phyloP scores from a whole-genome alignment of 352 stramenopile genomes.

The Pythium insidiosum region DNA sequence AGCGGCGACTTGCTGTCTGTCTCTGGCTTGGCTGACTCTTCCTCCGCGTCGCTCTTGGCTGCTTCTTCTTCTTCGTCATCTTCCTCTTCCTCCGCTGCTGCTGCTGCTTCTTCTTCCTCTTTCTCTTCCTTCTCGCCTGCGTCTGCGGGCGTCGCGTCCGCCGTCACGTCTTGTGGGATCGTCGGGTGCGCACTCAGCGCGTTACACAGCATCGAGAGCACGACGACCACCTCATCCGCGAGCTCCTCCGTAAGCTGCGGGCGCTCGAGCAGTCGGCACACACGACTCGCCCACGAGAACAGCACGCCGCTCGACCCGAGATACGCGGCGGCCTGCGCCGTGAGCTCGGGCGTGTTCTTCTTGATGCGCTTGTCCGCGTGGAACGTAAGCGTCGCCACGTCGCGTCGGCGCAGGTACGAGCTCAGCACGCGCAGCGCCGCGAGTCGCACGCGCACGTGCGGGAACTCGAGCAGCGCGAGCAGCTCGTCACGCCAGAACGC shows the following conservation, averaged over 20 bases:
- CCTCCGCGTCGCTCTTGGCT: slow-evolving; percentile 13
- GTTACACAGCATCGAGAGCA: slow-evolving; percentile 52
- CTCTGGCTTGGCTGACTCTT: slow-evolving; percentile 39
- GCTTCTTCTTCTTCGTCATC: slow-evolving; percentile 17
- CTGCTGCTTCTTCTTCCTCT: slow-evolving; percentile 7
- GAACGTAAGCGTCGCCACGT: slow-evolving; percentile 34
- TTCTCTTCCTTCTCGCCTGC: slow-evolving; percentile 9
- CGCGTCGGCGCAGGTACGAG: slow-evolving; percentile 57
- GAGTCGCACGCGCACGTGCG: slow-evolving; percentile 68
- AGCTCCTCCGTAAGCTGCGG: slow-evolving; percentile 38
- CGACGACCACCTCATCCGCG: slow-evolving; percentile 42
- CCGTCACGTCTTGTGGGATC: slow-evolving; percentile 58
- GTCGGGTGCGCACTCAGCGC: slow-evolving; percentile 39
- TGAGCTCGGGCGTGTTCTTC: slow-evolving; percentile 19
- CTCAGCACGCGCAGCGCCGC: slow-evolving; percentile 42
- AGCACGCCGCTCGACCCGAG: slow-evolving; percentile 46
- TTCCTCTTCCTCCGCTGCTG: slow-evolving; percentile 8
- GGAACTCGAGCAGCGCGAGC: slow-evolving; percentile 56
- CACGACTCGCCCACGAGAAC: slow-evolving; percentile 44
- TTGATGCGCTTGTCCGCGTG: slow-evolving; percentile 17
- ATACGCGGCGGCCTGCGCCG: slow-evolving; percentile 22
- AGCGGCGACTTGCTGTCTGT: slow-evolving; percentile 57
- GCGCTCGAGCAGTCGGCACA: slow-evolving; percentile 68
- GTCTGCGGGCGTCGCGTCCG: slow-evolving; percentile 11
- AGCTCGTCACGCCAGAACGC: slow-evolving; percentile 34